phyloP scores from a whole-genome alignment of 192 early-diverging fungal genomes.

The Martensiomyces pterosporus region DNA sequence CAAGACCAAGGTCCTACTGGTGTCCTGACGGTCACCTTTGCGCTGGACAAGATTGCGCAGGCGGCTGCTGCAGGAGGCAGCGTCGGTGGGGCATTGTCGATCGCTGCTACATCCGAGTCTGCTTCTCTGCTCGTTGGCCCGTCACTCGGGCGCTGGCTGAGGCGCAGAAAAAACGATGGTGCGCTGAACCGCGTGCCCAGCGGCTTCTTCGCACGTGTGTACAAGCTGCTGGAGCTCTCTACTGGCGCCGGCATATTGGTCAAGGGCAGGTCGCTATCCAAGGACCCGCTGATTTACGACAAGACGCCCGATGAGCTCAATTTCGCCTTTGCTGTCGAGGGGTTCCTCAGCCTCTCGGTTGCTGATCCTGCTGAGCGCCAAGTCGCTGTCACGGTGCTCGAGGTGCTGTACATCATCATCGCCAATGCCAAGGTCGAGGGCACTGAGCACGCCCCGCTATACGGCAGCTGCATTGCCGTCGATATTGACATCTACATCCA shows the following conservation, averaged over 20 bases:
- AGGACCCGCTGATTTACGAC: conserved; percentile 76
- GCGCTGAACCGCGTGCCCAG: conserved; percentile 75
- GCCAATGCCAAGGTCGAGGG: not conserved
- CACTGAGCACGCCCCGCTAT: not conserved
- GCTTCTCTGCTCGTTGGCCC: conserved; percentile 47
- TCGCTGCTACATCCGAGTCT: conserved; percentile 40
- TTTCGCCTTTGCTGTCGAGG: conserved; percentile 76
- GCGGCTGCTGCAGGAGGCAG: not conserved
- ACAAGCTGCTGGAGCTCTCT: conserved; percentile 62
- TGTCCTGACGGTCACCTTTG: conserved; percentile 50
- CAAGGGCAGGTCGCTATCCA: conserved; percentile 55
- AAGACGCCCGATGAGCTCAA: conserved; percentile 83
- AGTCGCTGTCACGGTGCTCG: conserved; percentile 66
- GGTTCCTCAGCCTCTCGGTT: conserved; percentile 61
- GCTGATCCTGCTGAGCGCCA: conserved; percentile 79
- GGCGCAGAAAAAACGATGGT: conserved; percentile 79
- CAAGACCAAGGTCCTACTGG: conserved; percentile 59
- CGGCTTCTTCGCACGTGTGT: conserved; percentile 76
- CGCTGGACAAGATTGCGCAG: conserved; percentile 28
- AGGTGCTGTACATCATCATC: conserved; percentile 50
- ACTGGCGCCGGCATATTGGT: conserved; percentile 59
- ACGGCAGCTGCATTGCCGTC: conserved; percentile 47
- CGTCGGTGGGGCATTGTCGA: not conserved
- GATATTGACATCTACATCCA: conserved; percentile 61
- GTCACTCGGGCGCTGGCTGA: conserved; percentile 60